phyloP scores from a whole-genome alignment of 768 basidiomycete species.

The Hypholoma sublateritium region DNA sequence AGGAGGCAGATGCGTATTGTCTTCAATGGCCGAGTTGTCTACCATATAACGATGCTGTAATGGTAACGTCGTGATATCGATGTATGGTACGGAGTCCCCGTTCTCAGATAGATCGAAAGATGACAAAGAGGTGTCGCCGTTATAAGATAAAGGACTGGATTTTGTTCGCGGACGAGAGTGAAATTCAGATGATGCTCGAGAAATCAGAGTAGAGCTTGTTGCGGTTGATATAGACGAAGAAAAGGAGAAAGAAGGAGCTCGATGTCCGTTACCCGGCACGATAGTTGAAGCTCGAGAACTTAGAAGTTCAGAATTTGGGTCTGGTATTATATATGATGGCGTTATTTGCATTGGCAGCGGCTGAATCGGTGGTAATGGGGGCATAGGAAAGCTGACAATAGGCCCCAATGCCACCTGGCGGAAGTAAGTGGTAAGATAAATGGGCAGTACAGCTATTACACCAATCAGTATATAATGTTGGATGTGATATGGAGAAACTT shows the following conservation, averaged over 20 bases:
- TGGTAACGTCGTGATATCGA: slow-evolving; percentile 20
- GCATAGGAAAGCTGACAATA: slow-evolving; percentile 65
- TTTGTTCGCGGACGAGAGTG: slow-evolving; percentile 29
- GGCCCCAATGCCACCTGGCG: slow-evolving; percentile 63
- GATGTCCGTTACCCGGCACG: slow-evolving; percentile 29
- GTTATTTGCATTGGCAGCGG: slow-evolving; percentile 49
- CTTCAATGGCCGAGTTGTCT: slow-evolving; percentile 47
- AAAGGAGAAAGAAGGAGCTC: slow-evolving; percentile 51
- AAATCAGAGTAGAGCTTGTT: slow-evolving; percentile 30
- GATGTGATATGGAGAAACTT: slow-evolving; percentile 17
- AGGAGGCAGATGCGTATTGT: slow-evolving; percentile 33
- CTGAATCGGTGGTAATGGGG: slow-evolving; percentile 63
- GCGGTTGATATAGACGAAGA: slow-evolving; percentile 47
- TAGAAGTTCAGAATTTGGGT: slow-evolving; percentile 31
- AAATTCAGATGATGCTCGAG: slow-evolving; percentile 23
- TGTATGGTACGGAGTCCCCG: slow-evolving; percentile 1
- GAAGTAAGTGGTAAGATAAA: slow-evolving; percentile 72
- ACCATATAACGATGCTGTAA: slow-evolving; percentile 42
- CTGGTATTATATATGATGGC: slow-evolving; percentile 35
- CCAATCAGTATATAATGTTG: slow-evolving; percentile 1
- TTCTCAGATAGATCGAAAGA: slow-evolving; percentile 11
- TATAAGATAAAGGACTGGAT: slow-evolving; percentile 34
- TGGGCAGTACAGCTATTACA: slow-evolving; percentile 58
- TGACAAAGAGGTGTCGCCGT: slow-evolving; percentile 20
- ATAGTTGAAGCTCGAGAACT: slow-evolving; percentile 35